Conservation (phyloP, 2,329 filamentous ascomycete genomes). For the Microsporum audouinii region DNA sequence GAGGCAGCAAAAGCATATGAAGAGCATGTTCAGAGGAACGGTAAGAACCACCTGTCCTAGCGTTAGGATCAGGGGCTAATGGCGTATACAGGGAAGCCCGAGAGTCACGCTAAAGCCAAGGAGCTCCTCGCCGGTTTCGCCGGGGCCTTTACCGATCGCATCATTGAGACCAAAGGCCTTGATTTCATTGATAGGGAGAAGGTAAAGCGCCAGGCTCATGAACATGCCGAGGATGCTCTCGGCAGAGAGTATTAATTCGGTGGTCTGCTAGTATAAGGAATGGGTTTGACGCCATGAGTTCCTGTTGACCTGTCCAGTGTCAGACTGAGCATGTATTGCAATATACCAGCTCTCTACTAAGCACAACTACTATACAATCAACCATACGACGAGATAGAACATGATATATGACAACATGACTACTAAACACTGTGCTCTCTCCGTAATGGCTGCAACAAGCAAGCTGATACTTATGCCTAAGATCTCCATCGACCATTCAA, state of each 20-base stretch:
- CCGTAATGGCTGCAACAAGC: too few species aligned
- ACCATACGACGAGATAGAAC: too few species aligned
- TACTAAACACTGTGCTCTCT: too few species aligned
- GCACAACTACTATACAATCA: too few species aligned
- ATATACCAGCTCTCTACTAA: too few species aligned
- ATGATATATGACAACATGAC: too few species aligned
- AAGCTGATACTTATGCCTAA: too few species aligned
- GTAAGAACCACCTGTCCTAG: constrained; percentile 30
- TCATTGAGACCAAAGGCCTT: constrained; percentile 56
- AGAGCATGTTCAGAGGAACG: constrained; percentile 57
- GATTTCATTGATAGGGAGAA: constrained; percentile 24
- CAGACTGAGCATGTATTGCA: too few species aligned
- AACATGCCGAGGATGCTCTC: neutral
- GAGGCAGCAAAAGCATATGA: constrained; percentile 71
- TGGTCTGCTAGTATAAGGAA: too few species aligned
- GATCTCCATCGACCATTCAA: too few species aligned
- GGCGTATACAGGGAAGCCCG: constrained; percentile 46
- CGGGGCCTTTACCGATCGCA: constrained; percentile 65
- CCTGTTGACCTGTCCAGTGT: too few species aligned
- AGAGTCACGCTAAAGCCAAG: constrained; percentile 62
- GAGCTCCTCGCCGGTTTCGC: constrained; percentile 63
- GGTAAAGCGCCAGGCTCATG: neutral
- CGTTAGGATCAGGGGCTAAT: neutral
- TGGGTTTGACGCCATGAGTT: too few species aligned
- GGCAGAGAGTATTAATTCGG: neutral